These are phyloP conservation scores for Cardiospermum halicacabum DNA, from an alignment of 345 rosid species.

Conservation along the genomic window DNA sequence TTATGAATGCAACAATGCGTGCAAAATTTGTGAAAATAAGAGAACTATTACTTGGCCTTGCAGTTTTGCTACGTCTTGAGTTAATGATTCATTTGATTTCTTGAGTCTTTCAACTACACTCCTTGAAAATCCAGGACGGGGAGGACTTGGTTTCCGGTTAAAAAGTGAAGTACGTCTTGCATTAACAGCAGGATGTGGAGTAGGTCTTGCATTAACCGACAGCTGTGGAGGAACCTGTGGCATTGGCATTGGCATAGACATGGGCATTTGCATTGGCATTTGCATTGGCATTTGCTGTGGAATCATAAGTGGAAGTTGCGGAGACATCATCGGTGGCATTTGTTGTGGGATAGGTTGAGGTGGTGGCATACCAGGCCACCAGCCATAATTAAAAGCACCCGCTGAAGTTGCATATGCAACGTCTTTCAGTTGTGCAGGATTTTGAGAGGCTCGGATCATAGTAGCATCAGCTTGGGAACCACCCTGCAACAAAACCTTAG, in stretches of 20 bases:
- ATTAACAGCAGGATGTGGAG: slow-evolving; percentile 34
- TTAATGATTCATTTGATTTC: slow-evolving; percentile 75
- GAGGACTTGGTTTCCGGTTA: slow-evolving; percentile 65
- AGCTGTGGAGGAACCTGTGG: slow-evolving; percentile 41
- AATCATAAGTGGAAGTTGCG: no score
- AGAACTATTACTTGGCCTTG: slow-evolving; percentile 55
- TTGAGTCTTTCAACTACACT: slow-evolving; percentile 70
- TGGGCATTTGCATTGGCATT: no score
- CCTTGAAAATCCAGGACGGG: slow-evolving; percentile 71
- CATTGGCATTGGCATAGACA: no score
- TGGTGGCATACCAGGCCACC: slow-evolving; percentile 37
- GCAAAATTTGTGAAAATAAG: slow-evolving; percentile 12
- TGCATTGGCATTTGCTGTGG: slow-evolving; percentile 14
- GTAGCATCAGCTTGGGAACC: slow-evolving; percentile 49
- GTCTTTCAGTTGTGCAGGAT: slow-evolving; percentile 66
- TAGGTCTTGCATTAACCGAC: slow-evolving; percentile 40
- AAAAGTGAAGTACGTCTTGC: slow-evolving; percentile 62
- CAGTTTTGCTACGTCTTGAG: slow-evolving; percentile 68
- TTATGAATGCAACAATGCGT: slow-evolving; percentile 12
- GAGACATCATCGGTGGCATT: slow-evolving; percentile 29
- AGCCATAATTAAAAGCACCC: slow-evolving; percentile 56
- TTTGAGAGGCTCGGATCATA: slow-evolving; percentile 65
- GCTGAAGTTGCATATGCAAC: slow-evolving; percentile 71
- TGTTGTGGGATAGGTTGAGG: slow-evolving; percentile 8
- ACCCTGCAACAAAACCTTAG: slow-evolving; percentile 47